Percentiles rank a stretch among this genome's conserved stretches.
phyloP scores from a whole-genome alignment of 768 basidiomycete genomes.

The Cubamyces sp. region DNA sequence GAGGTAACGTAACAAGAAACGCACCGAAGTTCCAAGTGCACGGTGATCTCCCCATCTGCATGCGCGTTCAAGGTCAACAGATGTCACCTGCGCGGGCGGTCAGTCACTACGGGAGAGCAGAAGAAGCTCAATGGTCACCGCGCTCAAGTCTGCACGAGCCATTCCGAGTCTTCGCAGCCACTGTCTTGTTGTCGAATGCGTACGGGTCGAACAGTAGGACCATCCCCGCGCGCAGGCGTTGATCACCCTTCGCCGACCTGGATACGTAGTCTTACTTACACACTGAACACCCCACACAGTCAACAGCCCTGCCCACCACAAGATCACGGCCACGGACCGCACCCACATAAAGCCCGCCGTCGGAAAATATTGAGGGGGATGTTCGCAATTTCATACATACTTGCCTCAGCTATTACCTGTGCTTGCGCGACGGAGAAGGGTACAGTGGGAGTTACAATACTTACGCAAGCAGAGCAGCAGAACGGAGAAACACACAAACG shows the following conservation, averaged over 20 bases:
- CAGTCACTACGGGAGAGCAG: no score
- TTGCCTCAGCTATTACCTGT: conserved; percentile 27
- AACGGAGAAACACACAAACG: conserved; percentile 2
- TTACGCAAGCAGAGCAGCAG: conserved; percentile 22
- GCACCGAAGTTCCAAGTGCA: no score
- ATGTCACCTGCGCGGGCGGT: no score
- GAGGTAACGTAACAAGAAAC: no score
- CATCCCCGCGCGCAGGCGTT: neutral
- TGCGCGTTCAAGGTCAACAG: no score
- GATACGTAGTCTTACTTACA: conserved; percentile 7
- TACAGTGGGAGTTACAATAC: conserved; percentile 26
- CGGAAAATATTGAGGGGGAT: neutral
- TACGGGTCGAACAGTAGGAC: no score
- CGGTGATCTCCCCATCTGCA: no score
- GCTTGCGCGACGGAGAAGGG: conserved; percentile 14
- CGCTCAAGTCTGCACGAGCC: no score
- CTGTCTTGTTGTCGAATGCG: no score
- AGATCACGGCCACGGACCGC: neutral
- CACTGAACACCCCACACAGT: neutral
- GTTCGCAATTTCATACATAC: conserved; percentile 24
- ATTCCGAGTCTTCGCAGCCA: no score
- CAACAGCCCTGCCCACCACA: neutral
- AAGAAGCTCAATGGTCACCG: no score
- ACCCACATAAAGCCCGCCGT: neutral
- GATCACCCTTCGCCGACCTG: neutral